These are phyloP conservation scores for Serendipita indica DNA, from an alignment of 768 basidiomycete species.

Conservation along the genomic window DNA sequence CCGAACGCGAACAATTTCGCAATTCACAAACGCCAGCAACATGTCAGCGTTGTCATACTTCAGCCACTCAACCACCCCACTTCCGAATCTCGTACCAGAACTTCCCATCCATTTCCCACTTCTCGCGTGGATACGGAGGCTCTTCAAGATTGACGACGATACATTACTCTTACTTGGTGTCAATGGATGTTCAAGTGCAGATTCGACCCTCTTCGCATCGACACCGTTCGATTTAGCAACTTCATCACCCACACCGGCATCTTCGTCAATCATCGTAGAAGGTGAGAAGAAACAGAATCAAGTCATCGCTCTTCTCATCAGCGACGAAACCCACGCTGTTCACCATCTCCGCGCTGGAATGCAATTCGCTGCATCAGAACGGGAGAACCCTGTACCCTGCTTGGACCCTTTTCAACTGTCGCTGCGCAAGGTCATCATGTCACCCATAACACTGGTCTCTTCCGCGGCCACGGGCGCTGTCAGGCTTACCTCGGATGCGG, in stretches of 20 bases:
- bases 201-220: not conserved
- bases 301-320: not conserved
- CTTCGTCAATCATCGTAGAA: not conserved
- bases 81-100: not conserved
- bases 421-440: not conserved
- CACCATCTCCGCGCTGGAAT: not conserved
- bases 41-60: not conserved
- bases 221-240: not conserved
- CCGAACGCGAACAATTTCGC: not conserved
- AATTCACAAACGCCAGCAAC: not conserved
- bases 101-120: not conserved
- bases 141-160: not conserved
- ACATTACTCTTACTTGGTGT: not conserved
- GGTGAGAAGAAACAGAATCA: not conserved
- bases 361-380: not conserved
- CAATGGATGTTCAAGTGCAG: not conserved
- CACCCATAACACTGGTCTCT: not conserved
- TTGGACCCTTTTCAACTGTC: not conserved
- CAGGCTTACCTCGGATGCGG: not conserved
- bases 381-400: not conserved
- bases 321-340: not conserved
- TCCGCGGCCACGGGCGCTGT: not conserved
- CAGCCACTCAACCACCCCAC: slow-evolving; percentile 1
- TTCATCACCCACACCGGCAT: not conserved
- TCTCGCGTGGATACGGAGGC: not conserved